These are phyloP conservation scores for Cenococcum geophilum DNA, from an alignment of 495 filamentous ascomycete species.

Conservation along the genomic window DNA sequence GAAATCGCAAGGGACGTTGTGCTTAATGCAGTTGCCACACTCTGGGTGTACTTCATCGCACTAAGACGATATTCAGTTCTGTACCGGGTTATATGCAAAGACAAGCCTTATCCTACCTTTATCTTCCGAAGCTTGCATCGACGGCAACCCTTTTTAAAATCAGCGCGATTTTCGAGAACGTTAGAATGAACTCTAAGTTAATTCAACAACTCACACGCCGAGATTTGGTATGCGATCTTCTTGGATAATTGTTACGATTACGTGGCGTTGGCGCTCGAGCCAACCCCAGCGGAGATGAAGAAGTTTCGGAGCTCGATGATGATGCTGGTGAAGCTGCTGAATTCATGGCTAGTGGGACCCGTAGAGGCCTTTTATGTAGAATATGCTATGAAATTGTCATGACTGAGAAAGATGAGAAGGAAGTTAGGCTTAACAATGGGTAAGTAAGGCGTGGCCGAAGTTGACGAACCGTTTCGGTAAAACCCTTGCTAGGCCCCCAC, in stretches of 20 bases:
- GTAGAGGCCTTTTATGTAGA: no score
- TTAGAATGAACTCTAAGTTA: not conserved
- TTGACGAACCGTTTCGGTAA: no score
- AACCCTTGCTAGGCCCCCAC: no score
- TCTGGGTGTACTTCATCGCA: slow-evolving; percentile 58
- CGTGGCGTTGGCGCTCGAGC: slow-evolving; percentile 45
- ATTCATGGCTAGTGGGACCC: no score
- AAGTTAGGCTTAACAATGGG: no score
- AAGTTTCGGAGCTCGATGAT: slow-evolving; percentile 26
- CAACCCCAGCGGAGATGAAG: slow-evolving; percentile 7
- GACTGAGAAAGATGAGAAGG: no score
- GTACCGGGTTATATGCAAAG: not conserved
- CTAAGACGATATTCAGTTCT: slow-evolving; percentile 31
- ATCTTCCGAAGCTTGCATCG: slow-evolving; percentile 59
- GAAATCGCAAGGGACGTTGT: slow-evolving; percentile 59
- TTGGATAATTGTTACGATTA: slow-evolving; percentile 13
- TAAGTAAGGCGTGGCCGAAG: no score
- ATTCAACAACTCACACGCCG: slow-evolving; percentile 29
- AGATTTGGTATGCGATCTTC: slow-evolving; percentile 59
- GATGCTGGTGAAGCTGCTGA: not conserved
- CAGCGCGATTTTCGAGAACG: not conserved
- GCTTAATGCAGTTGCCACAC: slow-evolving; percentile 58
- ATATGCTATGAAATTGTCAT: no score
- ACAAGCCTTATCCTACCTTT: slow-evolving; percentile 43
- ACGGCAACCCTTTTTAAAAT: slow-evolving; percentile 42